Base-by-base conservation (phyloP, 106 monocot species). In the Apostasia ramifera region DNA sequence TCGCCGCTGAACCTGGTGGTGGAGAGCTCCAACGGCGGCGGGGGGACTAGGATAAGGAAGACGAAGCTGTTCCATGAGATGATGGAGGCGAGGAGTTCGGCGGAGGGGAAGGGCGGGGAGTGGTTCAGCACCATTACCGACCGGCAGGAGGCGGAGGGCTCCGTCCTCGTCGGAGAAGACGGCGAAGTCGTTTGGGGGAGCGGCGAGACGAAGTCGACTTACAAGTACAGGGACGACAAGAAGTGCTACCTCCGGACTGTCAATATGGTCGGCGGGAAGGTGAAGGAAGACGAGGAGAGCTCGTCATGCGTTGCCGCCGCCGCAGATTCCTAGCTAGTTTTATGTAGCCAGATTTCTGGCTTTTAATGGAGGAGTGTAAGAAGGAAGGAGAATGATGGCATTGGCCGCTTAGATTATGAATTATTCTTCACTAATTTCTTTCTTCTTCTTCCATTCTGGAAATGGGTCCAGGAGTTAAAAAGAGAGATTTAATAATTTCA, bases 191-290 rank as follows among this genome's bases (percentile, higher is more conserved):
- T 78, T 53, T 66, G 71, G 74, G 73, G 69, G 66, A 70, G 47
- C 4, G 77, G 77, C 3, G 77, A 77, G 40, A 70, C 77, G 13
- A 73, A 70, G 69, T 74, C 73, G 0, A 70, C 51, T 3, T 82
- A 82, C 69, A 82, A 74, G 73, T 82, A 52, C 44, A 60, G 66
- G 54, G 83, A 79, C 11, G 45, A 76, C 40, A 66, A 71, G 40
- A 65, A 47, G 8, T 84, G 83, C 57, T 84, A 84, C 62, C 47
- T 76, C 39, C 66, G 83, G 73, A 79, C 72, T 0, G 59, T 84
- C 48, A 59, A 51, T 41, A 62, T 66, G 56, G 73, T 66, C 0
- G 73, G 73, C 13, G 73, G 73, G 4, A 66, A 66, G 73, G 2
- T 74, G 10, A 62, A 74, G 57, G 73, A 74, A 3, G 73, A 74